Percentiles rank a stretch among this genome's conserved stretches.
These are phyloP conservation scores for Penicillium diatomitis DNA, from an alignment of 495 filamentous ascomycete species.

Conservation along the genomic window DNA sequence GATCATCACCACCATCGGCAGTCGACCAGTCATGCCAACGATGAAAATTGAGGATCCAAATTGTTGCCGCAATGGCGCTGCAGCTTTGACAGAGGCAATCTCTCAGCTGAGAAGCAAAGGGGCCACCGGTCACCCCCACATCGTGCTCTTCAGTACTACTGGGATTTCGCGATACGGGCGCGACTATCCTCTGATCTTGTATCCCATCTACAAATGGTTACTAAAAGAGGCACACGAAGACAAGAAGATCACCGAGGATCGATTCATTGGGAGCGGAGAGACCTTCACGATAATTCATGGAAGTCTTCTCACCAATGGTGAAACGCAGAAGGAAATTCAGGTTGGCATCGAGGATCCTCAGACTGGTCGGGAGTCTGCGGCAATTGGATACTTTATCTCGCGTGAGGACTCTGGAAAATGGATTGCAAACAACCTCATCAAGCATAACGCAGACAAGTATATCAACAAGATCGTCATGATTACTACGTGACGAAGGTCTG, in stretches of 20 bases:
- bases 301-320: conserved; percentile 27
- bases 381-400: conserved; percentile 36
- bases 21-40: conserved; percentile 15
- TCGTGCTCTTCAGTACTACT: conserved; percentile 45
- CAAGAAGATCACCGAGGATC: conserved; percentile 51
- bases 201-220: conserved; percentile 42
- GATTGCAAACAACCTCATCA: conserved; percentile 8
- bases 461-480: conserved; percentile 12
- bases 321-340: conserved; percentile 21
- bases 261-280: conserved; percentile 23
- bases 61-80: conserved; percentile 46
- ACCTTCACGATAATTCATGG: conserved; percentile 38
- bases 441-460: conserved; percentile 5
- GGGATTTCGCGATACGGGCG: conserved; percentile 38
- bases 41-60: conserved; percentile 42
- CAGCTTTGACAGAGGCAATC: conserved; percentile 37
- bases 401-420: conserved; percentile 13
- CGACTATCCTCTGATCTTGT: conserved; percentile 43
- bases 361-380: conserved; percentile 27
- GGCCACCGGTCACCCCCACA: conserved; percentile 23
- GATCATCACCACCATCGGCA: conserved; percentile 26
- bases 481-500: conserved; percentile 2
- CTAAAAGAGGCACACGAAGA: conserved; percentile 46
- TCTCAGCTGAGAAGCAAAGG: conserved; percentile 12
- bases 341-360: conserved; percentile 33